Evolutionary conservation across 352 stramenopile species (phyloP).

Genomic region (Phytophthora tentaculata): DNA sequence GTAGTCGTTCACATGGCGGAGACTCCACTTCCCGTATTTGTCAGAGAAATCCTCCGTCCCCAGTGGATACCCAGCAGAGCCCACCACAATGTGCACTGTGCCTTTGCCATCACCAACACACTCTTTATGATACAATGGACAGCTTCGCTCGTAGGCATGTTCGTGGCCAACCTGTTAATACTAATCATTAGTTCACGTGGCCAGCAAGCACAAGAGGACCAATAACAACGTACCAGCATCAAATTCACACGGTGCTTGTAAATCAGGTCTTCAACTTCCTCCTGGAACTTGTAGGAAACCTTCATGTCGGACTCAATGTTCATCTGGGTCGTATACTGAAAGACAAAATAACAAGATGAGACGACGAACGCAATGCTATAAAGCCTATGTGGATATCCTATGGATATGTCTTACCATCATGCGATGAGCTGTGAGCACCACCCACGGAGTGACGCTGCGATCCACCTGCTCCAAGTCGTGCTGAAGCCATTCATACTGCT

Average conservation of each 20-base stretch:
- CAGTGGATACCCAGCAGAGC: conserved; percentile 74
- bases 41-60: conserved; percentile 58
- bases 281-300: conserved; percentile 79
- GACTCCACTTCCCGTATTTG: conserved; percentile 70
- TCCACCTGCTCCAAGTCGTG: conserved; percentile 80
- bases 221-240: conserved; percentile 64
- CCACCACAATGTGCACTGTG: conserved; percentile 80
- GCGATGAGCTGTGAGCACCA: conserved; percentile 91
- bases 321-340: conserved; percentile 61
- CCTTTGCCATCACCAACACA: conserved; percentile 61
- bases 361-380: too few species aligned
- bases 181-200: conserved; percentile 7
- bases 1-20: conserved; percentile 70
- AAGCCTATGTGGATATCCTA: neutral
- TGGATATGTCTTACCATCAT: conserved; percentile 77
- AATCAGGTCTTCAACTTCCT: conserved; percentile 92
- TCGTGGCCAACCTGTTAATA: conserved; percentile 84
- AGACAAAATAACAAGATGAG: neutral
- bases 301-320: conserved; percentile 60
- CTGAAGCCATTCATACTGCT: conserved; percentile 90
- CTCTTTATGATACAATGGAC: conserved; percentile 69
- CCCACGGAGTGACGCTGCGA: conserved; percentile 87
- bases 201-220: neutral
- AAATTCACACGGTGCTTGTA: conserved; percentile 87
- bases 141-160: conserved; percentile 91